Evolutionary conservation across 1,284 basidiomycete genomes (phyloP), one percentile per base, ranked within the genome.

Genomic region (Ceratobasidium sp.): DNA sequence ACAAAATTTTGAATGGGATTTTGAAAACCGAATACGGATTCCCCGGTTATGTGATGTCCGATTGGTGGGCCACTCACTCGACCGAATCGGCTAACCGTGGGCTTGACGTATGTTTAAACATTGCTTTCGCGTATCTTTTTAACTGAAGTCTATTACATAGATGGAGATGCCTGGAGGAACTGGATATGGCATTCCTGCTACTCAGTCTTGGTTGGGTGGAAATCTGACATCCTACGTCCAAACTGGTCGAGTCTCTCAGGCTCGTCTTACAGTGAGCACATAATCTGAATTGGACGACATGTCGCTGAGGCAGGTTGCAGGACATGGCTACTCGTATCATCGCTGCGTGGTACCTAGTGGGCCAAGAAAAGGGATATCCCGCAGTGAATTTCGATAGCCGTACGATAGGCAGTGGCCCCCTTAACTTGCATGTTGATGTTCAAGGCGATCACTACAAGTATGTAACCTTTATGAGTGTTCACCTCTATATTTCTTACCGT

Each of bases 1-100:
- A 89, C 77, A 86, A 89, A 76, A 84, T 88, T 46, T 80, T 94
- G 78, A 94, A 93, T 81, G 85, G 88, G 71, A 84, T 94, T 48
- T 83, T 96, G 73, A 95, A 95, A 82, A 82, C 83, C 23, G 92
- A 95, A 80, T 86, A 85, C 28, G 78, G 80, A 55, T 86, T 85
- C 79, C 81, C 83, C 61, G 85, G 85, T 34, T 83, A 80, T 78
- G 81, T 81, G 75, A 81, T 83, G 45, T 78, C 76, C 12, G 76
- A 76, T 55, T 77, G 76, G 76, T 50, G 45, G n/a, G 76, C 76
- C 8, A 75, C 73, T 5, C 64, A 72, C 14, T 76, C 75, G 2
- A 72, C 71, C 1, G 57, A 59, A 32, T 64, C 72, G n/a, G 72
- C 72, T 21, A 70, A 69, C 32, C 26, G 64, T 23, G 72, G 72